Base-by-base conservation (phyloP, 1,139 yeast genomes). In the Protomyces macrosporus region DNA sequence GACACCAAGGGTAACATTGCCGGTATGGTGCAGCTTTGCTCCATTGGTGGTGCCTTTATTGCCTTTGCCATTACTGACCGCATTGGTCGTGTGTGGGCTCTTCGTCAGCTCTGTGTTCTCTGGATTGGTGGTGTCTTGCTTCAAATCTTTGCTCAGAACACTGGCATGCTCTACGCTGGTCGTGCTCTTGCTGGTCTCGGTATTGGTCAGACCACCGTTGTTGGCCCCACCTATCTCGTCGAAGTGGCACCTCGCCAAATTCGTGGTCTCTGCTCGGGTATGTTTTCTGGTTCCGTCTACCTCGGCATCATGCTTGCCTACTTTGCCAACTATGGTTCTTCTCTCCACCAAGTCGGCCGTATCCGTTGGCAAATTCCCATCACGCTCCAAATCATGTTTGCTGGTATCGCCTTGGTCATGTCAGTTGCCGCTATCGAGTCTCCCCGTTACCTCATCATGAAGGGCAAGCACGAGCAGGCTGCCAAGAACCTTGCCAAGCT, bases 21-120 rank as follows among this genome's bases (percentile, higher is more conserved):
- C 16, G 60, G 65, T 12, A 84, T 84, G 86, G 87, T 84, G 4
- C 85, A 82, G 70, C 72, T 84, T 55, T 87, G 87, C 3, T 79
- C 84, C 36, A 79, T 84, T 65, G 85, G 81, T 51, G 88, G 88
- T 34, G 77, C 84, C 33, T 64, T 83, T 10, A 65, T 83, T 45
- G 84, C 86, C 4, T 76, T 79, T 71, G 78, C 75, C 67, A 71
- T 82, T 3, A 82, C 80, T 50, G 88, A 84, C 71, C 76, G 74
- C 53, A 72, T 84, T 42, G 88, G 88, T 5, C 76, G 88, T 68
- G 76, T 82, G 57, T 74, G 83, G 67, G 76, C 85, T 4, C 73
- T 83, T 66, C 84, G 83, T 70, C 71, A 73, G 7, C 78, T 79
- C 37, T 75, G 82, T 70, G 45, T 76, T 50, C 74, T 82, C 42